phyloP scores from a whole-genome alignment of 352 stramenopile genomes.

The Globisporangium cederbergense region DNA sequence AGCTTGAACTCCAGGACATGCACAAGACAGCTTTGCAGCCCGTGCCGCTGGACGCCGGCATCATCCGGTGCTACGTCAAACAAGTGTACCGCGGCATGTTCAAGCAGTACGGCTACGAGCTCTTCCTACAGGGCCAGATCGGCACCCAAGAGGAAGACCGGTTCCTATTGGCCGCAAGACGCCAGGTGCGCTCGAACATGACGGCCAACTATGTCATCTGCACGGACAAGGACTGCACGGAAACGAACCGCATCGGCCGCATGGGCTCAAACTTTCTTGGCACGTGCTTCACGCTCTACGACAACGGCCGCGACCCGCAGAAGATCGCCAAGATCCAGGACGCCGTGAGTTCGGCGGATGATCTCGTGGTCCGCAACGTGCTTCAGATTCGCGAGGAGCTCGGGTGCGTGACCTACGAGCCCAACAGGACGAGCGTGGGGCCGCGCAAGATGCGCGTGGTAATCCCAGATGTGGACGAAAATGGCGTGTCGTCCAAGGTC shows the following conservation, averaged over 20 bases:
- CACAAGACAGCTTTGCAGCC: constrained; percentile 71
- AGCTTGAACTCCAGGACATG: constrained; percentile 79
- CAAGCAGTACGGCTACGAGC: constrained; percentile 84
- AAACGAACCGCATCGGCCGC: constrained; percentile 71
- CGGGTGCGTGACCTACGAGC: constrained; percentile 84
- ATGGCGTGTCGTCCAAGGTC: constrained; percentile 74
- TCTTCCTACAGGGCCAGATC: constrained; percentile 83
- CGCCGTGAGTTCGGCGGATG: constrained; percentile 62
- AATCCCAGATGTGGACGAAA: constrained; percentile 78
- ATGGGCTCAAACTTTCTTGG: constrained; percentile 88
- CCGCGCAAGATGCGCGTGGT: constrained; percentile 86
- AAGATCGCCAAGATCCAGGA: constrained; percentile 88
- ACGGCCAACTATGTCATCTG: constrained; percentile 86
- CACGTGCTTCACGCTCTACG: constrained; percentile 85
- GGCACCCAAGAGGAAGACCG: constrained; percentile 80
- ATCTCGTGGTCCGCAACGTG: constrained; percentile 69
- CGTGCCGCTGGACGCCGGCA: constrained; percentile 77
- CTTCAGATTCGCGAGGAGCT: constrained; percentile 86
- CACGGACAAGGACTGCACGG: constrained; percentile 76
- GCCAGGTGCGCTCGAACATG: constrained; percentile 87
- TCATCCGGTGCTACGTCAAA: constrained; percentile 87
- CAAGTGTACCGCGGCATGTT: constrained; percentile 86
- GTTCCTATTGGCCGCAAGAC: constrained; percentile 69
- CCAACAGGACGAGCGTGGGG: constrained; percentile 82
- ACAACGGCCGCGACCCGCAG: constrained; percentile 85